phyloP scores from a whole-genome alignment of 768 basidiomycete species.

The Cytidiella melzeri region DNA sequence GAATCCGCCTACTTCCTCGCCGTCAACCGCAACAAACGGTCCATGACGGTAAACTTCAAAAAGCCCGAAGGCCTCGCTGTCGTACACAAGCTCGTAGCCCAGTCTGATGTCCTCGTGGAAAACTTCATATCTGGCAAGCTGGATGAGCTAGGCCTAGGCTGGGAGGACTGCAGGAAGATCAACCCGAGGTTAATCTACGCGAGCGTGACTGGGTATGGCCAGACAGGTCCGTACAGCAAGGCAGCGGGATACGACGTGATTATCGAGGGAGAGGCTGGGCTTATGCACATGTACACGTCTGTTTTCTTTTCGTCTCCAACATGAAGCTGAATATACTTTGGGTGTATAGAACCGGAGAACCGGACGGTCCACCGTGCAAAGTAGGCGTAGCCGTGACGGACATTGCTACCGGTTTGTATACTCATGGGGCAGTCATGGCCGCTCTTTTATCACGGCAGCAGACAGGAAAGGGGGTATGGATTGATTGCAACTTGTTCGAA shows the following conservation, averaged over 20 bases:
- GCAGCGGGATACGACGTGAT: slow-evolving; percentile 84
- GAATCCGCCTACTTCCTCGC: slow-evolving; percentile 93
- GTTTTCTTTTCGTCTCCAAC: slow-evolving; percentile 9
- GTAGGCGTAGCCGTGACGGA: slow-evolving; percentile 96
- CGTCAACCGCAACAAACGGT: slow-evolving; percentile 84
- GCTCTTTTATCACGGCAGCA: slow-evolving; percentile 75
- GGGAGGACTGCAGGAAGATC: slow-evolving; percentile 69
- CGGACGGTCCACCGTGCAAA: slow-evolving; percentile 80
- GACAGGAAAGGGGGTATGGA: slow-evolving; percentile 85
- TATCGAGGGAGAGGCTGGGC: slow-evolving; percentile 77
- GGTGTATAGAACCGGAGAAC: slow-evolving; percentile 71
- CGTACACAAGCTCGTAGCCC: slow-evolving; percentile 58
- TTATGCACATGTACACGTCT: slow-evolving; percentile 81
- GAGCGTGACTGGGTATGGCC: slow-evolving; percentile 83
- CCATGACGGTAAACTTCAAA: slow-evolving; percentile 88
- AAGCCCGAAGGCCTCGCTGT: slow-evolving; percentile 69
- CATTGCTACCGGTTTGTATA: slow-evolving; percentile 82
- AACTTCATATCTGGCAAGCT: slow-evolving; percentile 87
- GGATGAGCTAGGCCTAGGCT: slow-evolving; percentile 78
- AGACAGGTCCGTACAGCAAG: slow-evolving; percentile 82
- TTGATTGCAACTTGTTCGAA: slow-evolving; percentile 92
- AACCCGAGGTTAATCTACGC: slow-evolving; percentile 84
- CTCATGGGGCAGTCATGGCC: slow-evolving; percentile 91
- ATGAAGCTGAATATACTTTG: slow-evolving; percentile 12
- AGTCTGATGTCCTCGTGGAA: slow-evolving; percentile 84